Evolutionary conservation across 306 rosid genomes (phyloP), one percentile per base, ranked within the genome.

Genomic region (Chamaecrista fasciculata): DNA sequence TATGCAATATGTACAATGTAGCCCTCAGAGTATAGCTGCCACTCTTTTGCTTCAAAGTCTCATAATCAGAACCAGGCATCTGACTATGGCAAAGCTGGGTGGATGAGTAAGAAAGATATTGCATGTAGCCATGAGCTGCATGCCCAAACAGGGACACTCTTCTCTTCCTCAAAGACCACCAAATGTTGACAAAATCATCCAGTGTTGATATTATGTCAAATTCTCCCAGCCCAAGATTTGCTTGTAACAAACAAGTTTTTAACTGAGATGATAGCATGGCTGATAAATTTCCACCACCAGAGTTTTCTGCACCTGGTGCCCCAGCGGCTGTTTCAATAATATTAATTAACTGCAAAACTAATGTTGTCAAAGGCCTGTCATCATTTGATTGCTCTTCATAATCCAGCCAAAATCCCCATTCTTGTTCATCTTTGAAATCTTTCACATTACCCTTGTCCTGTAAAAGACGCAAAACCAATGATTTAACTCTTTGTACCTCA

Each of bases 81-180:
- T 76, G 84, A 72, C 71, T 67, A 42, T 73, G 80, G 78, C 78
- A 70, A 81, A 82, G 67, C 62, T 63, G 86, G 34, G 85, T 76
- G 72, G 93, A 86, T 26, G 98, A 87, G 80, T 79, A 81, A 2
- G 86, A 84, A 75, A 92, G 96, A 82, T 87, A 89, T 65, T 88
- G 85, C 78, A 83, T 81, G 77, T 81, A 92, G 52, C 93, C 96
- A 75, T 79, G 82, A 78, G 96, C 95, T 64, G 98, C 98, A 69
- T 84, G 84, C 67, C 96, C 98, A 86, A 86, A 89, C 51, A 92
- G 77, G 77, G 96, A 87, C 73, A 92, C 96, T 81, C 96, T 82
- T 73, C 98, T 89, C 82, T 75, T 81, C 82, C 96, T 86, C 87
- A 90, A 78, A 70, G 88, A 83, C 98, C 89, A 86, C 96, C 98